Evolutionary conservation across 805 yeast species (phyloP), one percentile per base, ranked within the genome.

Genomic region (Saccharomycodes ludwigii): DNA sequence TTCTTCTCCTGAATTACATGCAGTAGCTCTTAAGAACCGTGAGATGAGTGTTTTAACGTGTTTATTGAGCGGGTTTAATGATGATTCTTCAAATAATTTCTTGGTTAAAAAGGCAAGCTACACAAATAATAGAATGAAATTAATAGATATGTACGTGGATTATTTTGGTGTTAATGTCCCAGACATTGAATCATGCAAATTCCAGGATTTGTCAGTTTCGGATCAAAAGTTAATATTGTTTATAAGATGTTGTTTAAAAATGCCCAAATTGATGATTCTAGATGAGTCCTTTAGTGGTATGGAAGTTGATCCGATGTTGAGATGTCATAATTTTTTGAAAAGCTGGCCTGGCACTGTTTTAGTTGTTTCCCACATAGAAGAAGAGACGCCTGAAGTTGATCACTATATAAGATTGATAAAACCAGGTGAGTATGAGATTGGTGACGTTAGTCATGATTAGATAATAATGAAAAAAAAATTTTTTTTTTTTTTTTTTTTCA

Each of bases 241-340:
- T 42, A 56, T 85, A 16, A 63, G 98, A 34, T 78, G 95, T 2
- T 47, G 88, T 12, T 65, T 83, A 25, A 83, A 81, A 50, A 61
- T 71, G 39, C 98, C 98, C 1, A 68, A 71, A 30, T 58, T 88
- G 1, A 60, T 88, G 32, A 77, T 88, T 29, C 59, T 88, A 3
- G 98, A 88, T 54, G 98, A 88, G 59, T 94, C 97, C 0, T 72
- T 88, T 36, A 81, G 94, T 15, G 93, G 85, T 11, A 82, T 88
- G 91, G 81, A 78, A 24, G 76, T 73, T 32, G 68, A 63, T 14
- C 65, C 69, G 21, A 62, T 76, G 37, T 60, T 61, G 24, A 62
- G 58, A 30, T 78, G 84, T 33, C 74, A 74, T 42, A 58, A 59
- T 20, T 42, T 73, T 5, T 51, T 65, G 18, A 56, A 67, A 22